A percentile compares a stretch with the other conserved stretches of the same genome.
Evolutionary conservation across 306 rosid species (phyloP).

Genomic region (Corylus heterophylla): DNA sequence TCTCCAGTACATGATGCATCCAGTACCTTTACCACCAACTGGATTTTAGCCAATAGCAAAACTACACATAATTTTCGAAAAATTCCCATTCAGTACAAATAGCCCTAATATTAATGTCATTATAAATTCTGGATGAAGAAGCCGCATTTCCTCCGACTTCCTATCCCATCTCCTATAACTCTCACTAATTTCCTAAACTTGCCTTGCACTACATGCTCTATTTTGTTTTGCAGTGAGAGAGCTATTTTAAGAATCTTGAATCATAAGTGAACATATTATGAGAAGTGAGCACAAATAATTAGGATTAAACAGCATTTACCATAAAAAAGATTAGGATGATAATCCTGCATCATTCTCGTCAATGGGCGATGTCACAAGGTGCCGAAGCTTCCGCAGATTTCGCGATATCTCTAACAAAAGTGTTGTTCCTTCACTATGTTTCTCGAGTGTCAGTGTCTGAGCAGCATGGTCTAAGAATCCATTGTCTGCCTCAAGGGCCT

Average conservation of each 20-base stretch:
- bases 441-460: constrained; percentile 34
- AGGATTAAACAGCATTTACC: constrained; percentile 12
- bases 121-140: not conserved
- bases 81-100: not conserved
- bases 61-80: not conserved
- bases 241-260: not conserved
- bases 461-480: constrained; percentile 43
- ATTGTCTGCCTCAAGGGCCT: constrained; percentile 53
- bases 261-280: constrained; percentile 16
- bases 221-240: not conserved
- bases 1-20: not conserved
- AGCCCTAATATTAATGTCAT: not conserved
- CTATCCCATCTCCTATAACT: not conserved
- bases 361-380: constrained; percentile 32
- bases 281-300: constrained; percentile 6
- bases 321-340: constrained; percentile 13
- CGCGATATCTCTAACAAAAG: constrained; percentile 50
- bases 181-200: not conserved
- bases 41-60: not conserved
- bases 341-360: constrained; percentile 22
- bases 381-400: constrained; percentile 49
- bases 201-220: not conserved
- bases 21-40: not conserved
- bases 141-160: not conserved
- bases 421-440: constrained; percentile 47